Evolutionary conservation across 179 eudicot species (phyloP), one percentile per base, ranked within the genome.

Genomic region (Spergularia azorica): DNA sequence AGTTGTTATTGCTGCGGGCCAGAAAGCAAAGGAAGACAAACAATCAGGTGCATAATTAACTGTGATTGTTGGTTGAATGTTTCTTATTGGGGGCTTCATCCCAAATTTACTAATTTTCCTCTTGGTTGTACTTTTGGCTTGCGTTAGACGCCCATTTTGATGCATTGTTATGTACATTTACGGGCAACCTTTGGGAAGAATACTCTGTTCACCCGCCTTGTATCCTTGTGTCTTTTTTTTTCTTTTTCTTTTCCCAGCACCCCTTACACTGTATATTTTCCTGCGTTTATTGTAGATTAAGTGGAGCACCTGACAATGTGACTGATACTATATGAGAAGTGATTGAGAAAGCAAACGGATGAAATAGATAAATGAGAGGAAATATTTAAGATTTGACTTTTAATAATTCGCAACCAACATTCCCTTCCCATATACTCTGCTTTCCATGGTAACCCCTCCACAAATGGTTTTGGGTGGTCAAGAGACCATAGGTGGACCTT

Each of bases 1-100:
- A 88, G 82, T 90, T 77, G 97, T 95, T 79, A 75, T 90, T 71
- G 91, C 90, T 72, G 90, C 92, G 1, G 99, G 97, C 65, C 88
- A 88, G 82, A 95, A 83, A 77, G 98, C 97, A 18, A 93, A 84
- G 79, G 88, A 86, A 58, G 95, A 91, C 57, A 77, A 76, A 61
- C 75, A 82, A 21, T n/a, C 83, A 72, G 90, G 97, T 91, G 72
- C 57, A 55, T 32, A 26, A 46, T 52, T 70, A 7, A 50, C 10
- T 57, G 17, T 63, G 20, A 16, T 20, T 48, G 8, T 79, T 73
- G n/a, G 36, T 67, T 67, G n/a, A 13, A 36, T 69, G 6, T 26
- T 77, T 63, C 63, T 9, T 6, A 15, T 38, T 64, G 68, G 18
- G 6, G 50, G 50, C 17, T 64, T 64, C 50, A 36, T 15, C 68